Conservation (phyloP, 2,329 filamentous ascomycete species). For the Ceratocystis ficicola region DNA sequence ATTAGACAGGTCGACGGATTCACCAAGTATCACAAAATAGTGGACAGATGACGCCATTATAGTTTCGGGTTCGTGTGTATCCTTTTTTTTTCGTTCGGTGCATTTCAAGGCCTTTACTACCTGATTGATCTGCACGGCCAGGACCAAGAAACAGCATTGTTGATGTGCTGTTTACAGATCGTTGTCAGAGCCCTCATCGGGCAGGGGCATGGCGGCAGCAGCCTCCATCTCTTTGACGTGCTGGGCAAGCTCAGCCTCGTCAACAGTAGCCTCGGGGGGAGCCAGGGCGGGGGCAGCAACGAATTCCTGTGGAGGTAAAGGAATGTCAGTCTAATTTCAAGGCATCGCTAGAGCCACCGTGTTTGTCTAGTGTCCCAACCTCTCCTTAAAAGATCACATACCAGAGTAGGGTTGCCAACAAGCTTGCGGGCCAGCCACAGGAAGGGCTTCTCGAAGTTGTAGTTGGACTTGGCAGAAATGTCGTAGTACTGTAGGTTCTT, state of each 20-base stretch:
- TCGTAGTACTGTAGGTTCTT: conserved; percentile 99
- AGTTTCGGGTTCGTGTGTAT: conserved; percentile 3
- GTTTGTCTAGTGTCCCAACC: neutral
- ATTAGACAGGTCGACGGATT: conserved; percentile 15
- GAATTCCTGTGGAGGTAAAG: conserved; percentile 56
- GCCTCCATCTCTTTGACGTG: conserved; percentile 82
- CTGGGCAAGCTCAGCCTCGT: conserved; percentile 65
- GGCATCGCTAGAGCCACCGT: neutral
- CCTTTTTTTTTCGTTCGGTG: conserved; percentile 20
- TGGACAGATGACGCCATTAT: conserved; percentile 3
- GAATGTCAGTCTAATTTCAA: neutral
- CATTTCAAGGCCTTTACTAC: conserved; percentile 22
- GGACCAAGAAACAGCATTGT: conserved; percentile 18
- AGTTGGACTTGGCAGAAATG: conserved; percentile 99
- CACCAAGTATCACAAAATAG: conserved; percentile 20
- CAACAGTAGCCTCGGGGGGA: conserved; percentile 82
- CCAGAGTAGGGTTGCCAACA: conserved; percentile 78
- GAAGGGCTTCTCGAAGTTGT: conserved; percentile 99
- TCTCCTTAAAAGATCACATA: conserved; percentile 36
- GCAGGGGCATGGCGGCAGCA: conserved; percentile 72
- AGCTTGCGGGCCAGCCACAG: conserved; percentile 98
- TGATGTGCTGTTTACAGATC: conserved; percentile 40
- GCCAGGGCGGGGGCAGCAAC: conserved; percentile 90
- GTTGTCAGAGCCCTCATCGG: conserved; percentile 81
- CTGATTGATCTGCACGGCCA: conserved; percentile 20